Percentiles rank a stretch among this genome's conserved stretches.
Evolutionary conservation across 345 rosid genomes (phyloP).

Genomic region (Murraya paniculata): DNA sequence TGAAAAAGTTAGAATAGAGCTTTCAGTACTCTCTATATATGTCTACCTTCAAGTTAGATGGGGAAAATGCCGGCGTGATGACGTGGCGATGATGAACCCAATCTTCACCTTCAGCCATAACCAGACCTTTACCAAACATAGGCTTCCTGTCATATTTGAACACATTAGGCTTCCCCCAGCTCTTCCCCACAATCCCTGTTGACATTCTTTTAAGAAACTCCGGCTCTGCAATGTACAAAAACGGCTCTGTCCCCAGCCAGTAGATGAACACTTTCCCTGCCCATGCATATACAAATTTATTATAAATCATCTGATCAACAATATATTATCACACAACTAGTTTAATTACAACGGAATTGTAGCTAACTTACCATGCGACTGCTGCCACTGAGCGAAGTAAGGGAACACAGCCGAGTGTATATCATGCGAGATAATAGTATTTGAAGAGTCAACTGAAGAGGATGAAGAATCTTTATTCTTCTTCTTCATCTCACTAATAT

Average conservation of each 20-base stretch:
- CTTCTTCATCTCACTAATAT: conserved; percentile 56
- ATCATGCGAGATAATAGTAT: conserved; percentile 50
- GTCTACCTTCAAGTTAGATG: conserved; percentile 69
- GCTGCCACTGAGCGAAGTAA: conserved; percentile 77
- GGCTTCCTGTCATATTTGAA: conserved; percentile 83
- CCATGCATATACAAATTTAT: background rate
- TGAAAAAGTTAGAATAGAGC: no score
- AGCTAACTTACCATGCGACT: conserved; percentile 50
- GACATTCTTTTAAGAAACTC: conserved; percentile 77
- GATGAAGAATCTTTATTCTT: conserved; percentile 12
- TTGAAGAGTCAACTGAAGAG: conserved; percentile 11
- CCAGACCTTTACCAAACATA: conserved; percentile 85
- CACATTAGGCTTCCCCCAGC: conserved; percentile 90
- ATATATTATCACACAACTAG: no score
- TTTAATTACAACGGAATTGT: no score
- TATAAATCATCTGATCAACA: no score
- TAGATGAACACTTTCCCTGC: conserved; percentile 90
- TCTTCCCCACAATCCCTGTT: conserved; percentile 79
- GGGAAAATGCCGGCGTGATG: conserved; percentile 83
- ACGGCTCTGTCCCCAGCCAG: conserved; percentile 96
- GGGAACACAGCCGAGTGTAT: conserved; percentile 81
- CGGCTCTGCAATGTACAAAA: conserved; percentile 84
- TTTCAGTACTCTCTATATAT: no score
- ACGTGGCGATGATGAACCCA: conserved; percentile 93
- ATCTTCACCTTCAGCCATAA: conserved; percentile 88